Evolutionary conservation across 78 protist species (phyloP), one percentile per base, ranked within the genome.

Genomic region (Neovahlkampfia damariscottae): DNA sequence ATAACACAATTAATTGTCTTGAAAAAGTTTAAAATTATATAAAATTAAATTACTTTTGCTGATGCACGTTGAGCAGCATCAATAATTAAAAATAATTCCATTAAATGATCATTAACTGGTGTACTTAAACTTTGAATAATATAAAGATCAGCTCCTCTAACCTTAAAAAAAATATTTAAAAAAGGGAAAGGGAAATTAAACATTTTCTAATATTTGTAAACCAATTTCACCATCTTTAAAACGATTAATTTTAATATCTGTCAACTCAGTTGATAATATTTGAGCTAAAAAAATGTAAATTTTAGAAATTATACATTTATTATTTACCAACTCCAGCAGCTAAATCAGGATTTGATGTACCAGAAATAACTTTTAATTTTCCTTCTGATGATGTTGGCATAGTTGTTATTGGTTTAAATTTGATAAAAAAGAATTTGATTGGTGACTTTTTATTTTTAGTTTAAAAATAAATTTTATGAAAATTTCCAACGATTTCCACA

Each of bases 31-130:
- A n/a, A n/a, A n/a, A n/a, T n/a, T n/a, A n/a, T n/a, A n/a, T n/a
- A n/a, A n/a, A n/a, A n/a, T n/a, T n/a, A n/a, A n/a, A n/a, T n/a
- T n/a, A n/a, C n/a, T n/a, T 35, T 50, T 6, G 66, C 77, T 29
- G 91, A 83, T 8, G 96, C 84, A 3, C 81, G 82, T 40, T 39
- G 32, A 38, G 84, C 77, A 10, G 91, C 82, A 40, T 71, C 8
- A 40, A 74, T 66, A 68, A 91, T 0, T 35, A 89, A 67, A 67
- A 81, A 67, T 7, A 88, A 87, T 76, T 89, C 91, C 96, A 92
- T 92, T 50, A 88, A 59, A 58, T 58, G 5, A 67, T 86, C 89
- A 78, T 93, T 93, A 34, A 91, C 88, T 30, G 84, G 87, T 29
- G 81, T 0, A 70, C 80, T 86, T 8, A 83, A 82, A 38, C 87